These are phyloP conservation scores for Entomophthora muscae DNA, from an alignment of 371 early-diverging fungal genomes.

Conservation along the genomic window DNA sequence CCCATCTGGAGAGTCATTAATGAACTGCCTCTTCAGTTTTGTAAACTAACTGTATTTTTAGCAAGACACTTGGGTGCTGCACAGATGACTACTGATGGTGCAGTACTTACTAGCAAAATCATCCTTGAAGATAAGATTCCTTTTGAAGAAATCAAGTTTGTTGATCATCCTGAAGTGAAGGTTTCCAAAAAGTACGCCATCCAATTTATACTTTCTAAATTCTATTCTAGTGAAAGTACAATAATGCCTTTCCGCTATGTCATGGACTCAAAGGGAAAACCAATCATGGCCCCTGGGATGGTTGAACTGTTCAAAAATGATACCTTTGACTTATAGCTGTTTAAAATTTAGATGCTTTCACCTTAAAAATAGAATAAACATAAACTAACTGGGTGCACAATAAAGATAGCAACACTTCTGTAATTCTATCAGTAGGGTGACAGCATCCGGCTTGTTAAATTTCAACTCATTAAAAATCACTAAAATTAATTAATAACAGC, in stretches of 20 bases:
- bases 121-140: slow-evolving; percentile 6
- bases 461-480: too few species aligned
- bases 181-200: slow-evolving; percentile 1
- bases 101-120: slow-evolving; percentile 1
- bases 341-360: background rate
- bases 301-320: background rate
- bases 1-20: too few species aligned
- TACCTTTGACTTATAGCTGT: background rate
- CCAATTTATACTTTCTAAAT: background rate
- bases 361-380: background rate
- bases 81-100: slow-evolving; percentile 8
- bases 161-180: slow-evolving; percentile 6
- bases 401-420: too few species aligned
- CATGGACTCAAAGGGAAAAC: slow-evolving; percentile 3
- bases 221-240: slow-evolving; percentile 4
- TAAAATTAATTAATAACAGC: too few species aligned
- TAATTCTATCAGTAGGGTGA: too few species aligned
- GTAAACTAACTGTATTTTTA: too few species aligned
- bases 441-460: too few species aligned
- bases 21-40: too few species aligned
- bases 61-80: background rate
- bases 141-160: slow-evolving; percentile 6
- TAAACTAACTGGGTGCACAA: slow-evolving; percentile 4
- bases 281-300: slow-evolving; percentile 7
- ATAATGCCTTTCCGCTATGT: slow-evolving; percentile 7